Percentiles rank a stretch among this genome's conserved stretches.
phyloP scores from a whole-genome alignment of 2,329 filamentous ascomycete genomes.

The Hyphodiscus sp. region DNA sequence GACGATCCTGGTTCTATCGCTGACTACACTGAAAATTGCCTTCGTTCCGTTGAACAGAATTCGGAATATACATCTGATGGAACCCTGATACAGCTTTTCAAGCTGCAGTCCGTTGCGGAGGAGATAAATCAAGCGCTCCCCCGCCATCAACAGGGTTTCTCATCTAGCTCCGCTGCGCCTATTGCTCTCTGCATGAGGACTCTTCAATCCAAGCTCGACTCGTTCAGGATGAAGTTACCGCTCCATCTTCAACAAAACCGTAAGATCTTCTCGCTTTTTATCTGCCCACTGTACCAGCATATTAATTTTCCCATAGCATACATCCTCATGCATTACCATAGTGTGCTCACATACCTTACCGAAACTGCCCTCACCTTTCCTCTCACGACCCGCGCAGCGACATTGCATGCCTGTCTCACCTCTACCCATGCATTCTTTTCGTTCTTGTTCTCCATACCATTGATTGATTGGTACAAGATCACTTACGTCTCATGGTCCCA shows the following conservation, averaged over 20 bases:
- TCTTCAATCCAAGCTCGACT: constrained; percentile 2
- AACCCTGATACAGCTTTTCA: constrained; percentile 3
- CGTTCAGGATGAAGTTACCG: not conserved
- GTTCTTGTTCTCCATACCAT: not conserved
- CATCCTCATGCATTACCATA: constrained; percentile 5
- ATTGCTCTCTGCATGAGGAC: constrained; percentile 1
- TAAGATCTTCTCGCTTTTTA: not conserved
- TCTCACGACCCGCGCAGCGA: not conserved
- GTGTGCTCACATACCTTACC: not conserved
- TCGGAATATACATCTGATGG: constrained; percentile 1
- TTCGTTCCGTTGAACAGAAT: not conserved
- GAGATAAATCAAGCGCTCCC: constrained; percentile 2
- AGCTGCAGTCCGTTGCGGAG: constrained; percentile 1
- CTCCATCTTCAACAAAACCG: constrained; percentile 3
- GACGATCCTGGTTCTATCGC: not conserved
- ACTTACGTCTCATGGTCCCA: constrained; percentile 3
- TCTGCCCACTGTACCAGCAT: too few species aligned
- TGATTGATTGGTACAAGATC: not conserved
- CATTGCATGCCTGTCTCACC: constrained; percentile 2
- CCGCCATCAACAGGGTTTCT: not conserved
- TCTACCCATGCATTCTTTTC: constrained; percentile 1
- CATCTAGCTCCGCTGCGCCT: not conserved
- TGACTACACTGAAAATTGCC: not conserved
- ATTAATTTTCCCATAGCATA: not conserved
- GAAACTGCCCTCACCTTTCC: constrained; percentile 2